Evolutionary conservation across 2,329 filamentous ascomycete genomes (phyloP).

Genomic region (Magnaporthales sp.): DNA sequence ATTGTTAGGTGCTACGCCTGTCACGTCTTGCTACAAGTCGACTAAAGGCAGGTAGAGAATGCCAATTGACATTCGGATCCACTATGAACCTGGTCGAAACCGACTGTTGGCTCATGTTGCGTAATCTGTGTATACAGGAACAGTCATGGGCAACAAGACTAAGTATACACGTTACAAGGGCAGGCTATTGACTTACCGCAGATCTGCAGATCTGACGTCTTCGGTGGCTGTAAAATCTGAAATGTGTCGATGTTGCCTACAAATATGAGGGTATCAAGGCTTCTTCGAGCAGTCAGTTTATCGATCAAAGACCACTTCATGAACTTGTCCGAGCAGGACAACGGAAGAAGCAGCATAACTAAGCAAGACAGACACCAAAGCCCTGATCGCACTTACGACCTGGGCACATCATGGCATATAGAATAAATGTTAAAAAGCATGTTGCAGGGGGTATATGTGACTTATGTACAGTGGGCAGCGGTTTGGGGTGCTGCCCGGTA

Average conservation of each 20-base stretch:
- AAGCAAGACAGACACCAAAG: background rate
- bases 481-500: background rate
- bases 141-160: background rate
- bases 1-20: too few relatives aligned
- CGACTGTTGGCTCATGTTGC: background rate
- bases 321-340: background rate
- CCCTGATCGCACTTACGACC: background rate
- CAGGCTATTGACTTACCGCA: background rate
- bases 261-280: background rate
- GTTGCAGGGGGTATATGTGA: constrained; percentile 17
- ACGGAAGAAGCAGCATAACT: background rate
- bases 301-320: background rate
- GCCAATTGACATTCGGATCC: background rate
- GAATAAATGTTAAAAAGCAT: constrained; percentile 10
- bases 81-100: background rate
- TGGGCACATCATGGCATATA: background rate
- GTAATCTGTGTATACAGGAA: background rate
- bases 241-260: background rate
- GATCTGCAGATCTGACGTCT: background rate
- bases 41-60: background rate
- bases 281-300: background rate
- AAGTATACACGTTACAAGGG: background rate
- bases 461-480: constrained; percentile 22
- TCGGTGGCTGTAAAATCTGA: background rate
- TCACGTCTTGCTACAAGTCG: too few relatives aligned